Base-by-base conservation (phyloP, 768 basidiomycete genomes). In the Psilocybe subaeruginosa region DNA sequence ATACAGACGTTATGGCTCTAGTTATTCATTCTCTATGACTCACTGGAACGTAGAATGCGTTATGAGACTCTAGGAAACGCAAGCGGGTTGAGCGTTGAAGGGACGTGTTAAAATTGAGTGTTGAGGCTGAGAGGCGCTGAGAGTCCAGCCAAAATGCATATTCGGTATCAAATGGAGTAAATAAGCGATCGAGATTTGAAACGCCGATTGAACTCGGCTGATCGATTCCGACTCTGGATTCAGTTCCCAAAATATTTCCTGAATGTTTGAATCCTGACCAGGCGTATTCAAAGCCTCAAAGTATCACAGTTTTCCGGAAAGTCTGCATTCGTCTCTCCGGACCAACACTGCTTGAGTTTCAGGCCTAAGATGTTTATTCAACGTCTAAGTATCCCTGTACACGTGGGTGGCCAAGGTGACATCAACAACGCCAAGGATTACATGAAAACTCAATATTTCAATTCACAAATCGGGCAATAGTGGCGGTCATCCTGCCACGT, bases 401-500 rank as follows among this genome's bases (percentile, higher is more conserved):
- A 39, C 37, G 37, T 39, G 37, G 37, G 37, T 14, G 37, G 37
- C 37, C 37, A 8, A 23, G 23, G 37, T 39, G 37, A 39, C 37
- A 39, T 39, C 37, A 39, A 39, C 37, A 39, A 14, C 14, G 37
- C 37, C 37, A 39, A 39, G 37, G 37, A 39, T 39, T 43, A 43
- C 41, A 16, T 43, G 41, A 43, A 43, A n/a, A 12, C 2, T 14
- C n/a, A 30, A 9, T 30, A n/a, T 33, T 30, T 33, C 50, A 27
- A n/a, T 35, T 51, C 4, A n/a, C 33, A 53, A 53, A 53, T 53
- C 31, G 51, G 51, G 51, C 16, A 53, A 35, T 53, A 53, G 51
- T 53, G 51, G 51, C 51, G 51, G 16, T 17, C 31, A 37, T 35
- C 2, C 14, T 8, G n/a, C 51, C 51, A 53, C 51, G 51, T 53